Conservation (phyloP, 345 rosid species). For the Gossypium raimondii region DNA sequence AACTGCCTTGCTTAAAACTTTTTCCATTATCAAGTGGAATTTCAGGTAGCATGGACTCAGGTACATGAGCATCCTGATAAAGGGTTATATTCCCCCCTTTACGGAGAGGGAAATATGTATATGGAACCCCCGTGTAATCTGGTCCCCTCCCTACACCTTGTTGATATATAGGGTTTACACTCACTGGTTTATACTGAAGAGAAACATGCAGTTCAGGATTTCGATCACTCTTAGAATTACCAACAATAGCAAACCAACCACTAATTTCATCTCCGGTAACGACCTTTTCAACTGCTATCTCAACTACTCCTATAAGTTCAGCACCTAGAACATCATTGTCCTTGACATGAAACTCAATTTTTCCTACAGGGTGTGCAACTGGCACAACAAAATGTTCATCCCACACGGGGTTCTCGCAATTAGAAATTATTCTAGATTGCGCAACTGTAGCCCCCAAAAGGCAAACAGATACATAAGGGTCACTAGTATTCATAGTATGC, state of each 20-base stretch:
- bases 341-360: constrained; percentile 59
- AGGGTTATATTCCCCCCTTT: constrained; percentile 59
- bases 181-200: constrained; percentile 40
- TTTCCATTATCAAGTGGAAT: constrained; percentile 55
- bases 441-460: constrained; percentile 66
- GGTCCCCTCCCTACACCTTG: constrained; percentile 59
- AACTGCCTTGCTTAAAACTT: constrained; percentile 42
- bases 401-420: constrained; percentile 66
- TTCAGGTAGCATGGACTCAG: constrained; percentile 41
- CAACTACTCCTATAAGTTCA: constrained; percentile 54
- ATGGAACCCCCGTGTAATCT: constrained; percentile 45
- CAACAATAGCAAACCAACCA: constrained; percentile 49
- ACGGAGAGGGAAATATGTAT: constrained; percentile 57
- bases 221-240: constrained; percentile 26
- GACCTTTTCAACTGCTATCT: constrained; percentile 39
- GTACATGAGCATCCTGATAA: constrained; percentile 71
- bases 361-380: constrained; percentile 50
- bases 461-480: constrained; percentile 62
- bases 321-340: constrained; percentile 72
- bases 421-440: constrained; percentile 51
- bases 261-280: constrained; percentile 36
- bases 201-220: constrained; percentile 51
- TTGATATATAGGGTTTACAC: constrained; percentile 30
- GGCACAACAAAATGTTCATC: constrained; percentile 57
- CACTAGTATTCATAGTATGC: constrained; percentile 49